A percentile compares a stretch with the other conserved stretches of the same genome.
These are phyloP conservation scores for Ophioceras dolichostomum DNA, from an alignment of 2,329 filamentous ascomycete species.

Conservation along the genomic window DNA sequence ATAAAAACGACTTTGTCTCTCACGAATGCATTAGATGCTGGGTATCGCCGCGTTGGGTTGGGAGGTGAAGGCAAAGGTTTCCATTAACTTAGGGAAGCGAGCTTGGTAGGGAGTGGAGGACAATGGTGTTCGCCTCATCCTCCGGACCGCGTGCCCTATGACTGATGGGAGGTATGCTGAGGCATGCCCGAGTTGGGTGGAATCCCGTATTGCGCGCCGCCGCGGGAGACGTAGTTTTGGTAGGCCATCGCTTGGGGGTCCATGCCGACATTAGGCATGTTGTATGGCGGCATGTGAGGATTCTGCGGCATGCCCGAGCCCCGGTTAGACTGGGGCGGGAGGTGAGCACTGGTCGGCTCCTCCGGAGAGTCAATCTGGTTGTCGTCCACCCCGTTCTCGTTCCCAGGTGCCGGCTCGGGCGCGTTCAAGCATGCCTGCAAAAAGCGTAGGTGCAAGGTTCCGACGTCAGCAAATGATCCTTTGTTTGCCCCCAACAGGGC, in stretches of 20 bases:
- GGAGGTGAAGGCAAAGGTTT: constrained; percentile 17
- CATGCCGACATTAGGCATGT: constrained; percentile 51
- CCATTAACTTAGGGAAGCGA: neutral
- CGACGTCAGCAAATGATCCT: too few species aligned
- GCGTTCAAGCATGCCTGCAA: constrained; percentile 86
- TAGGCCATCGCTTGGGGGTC: constrained; percentile 73
- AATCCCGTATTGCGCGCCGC: constrained; percentile 65
- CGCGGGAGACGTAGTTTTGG: constrained; percentile 70
- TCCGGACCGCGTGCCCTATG: constrained; percentile 31
- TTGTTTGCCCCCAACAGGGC: too few species aligned
- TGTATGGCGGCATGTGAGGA: constrained; percentile 50
- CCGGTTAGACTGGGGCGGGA: constrained; percentile 52
- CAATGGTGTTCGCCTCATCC: too few species aligned
- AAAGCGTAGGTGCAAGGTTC: neutral
- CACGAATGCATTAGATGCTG: constrained; percentile 43
- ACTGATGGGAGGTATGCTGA: constrained; percentile 71
- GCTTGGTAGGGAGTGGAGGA: neutral
- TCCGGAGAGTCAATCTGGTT: constrained; percentile 83
- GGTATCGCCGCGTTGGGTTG: constrained; percentile 26
- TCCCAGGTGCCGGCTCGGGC: constrained; percentile 72
- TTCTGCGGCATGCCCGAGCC: constrained; percentile 41
- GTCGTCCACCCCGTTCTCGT: constrained; percentile 71
- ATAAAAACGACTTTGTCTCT: constrained; percentile 14
- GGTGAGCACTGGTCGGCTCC: constrained; percentile 65
- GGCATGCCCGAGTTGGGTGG: constrained; percentile 67